Evolutionary conservation across 164 flowering plant genomes (phyloP).

Genomic region (Chimonanthus praecox): DNA sequence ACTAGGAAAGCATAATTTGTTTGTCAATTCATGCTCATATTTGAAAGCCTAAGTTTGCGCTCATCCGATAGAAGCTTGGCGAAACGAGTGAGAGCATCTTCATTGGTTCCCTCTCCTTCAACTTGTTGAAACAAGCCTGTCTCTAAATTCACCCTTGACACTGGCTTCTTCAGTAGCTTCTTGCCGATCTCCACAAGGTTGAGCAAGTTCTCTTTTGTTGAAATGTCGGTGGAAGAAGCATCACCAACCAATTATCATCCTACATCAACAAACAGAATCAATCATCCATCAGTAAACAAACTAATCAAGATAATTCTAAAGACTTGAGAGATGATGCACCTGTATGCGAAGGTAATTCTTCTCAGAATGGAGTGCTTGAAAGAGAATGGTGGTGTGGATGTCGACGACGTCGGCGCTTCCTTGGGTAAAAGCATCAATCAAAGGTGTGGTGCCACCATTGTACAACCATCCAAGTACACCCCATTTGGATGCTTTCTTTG

Average conservation of each 20-base stretch:
- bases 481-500: constrained; percentile 38
- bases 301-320: too few species aligned
- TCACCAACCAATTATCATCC: background rate
- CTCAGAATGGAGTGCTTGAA: constrained; percentile 28
- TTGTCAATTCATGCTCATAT: background rate
- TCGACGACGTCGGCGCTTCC: constrained; percentile 62
- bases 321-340: constrained; percentile 16
- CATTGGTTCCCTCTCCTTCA: background rate
- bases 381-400: constrained; percentile 38
- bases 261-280: background rate
- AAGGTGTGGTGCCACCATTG: constrained; percentile 31
- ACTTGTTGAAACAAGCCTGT: background rate
- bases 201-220: background rate
- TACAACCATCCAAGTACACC: constrained; percentile 39
- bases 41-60: background rate
- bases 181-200: background rate
- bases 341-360: constrained; percentile 50
- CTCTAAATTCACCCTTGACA: background rate
- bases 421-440: constrained; percentile 31
- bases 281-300: background rate
- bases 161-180: background rate
- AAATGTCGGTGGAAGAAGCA: background rate
- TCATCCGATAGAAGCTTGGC: background rate
- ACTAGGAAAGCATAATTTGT: background rate
- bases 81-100: background rate